Base-by-base conservation (phyloP, 148 eudicot genomes). In the Vaccinium macrocarpon region DNA sequence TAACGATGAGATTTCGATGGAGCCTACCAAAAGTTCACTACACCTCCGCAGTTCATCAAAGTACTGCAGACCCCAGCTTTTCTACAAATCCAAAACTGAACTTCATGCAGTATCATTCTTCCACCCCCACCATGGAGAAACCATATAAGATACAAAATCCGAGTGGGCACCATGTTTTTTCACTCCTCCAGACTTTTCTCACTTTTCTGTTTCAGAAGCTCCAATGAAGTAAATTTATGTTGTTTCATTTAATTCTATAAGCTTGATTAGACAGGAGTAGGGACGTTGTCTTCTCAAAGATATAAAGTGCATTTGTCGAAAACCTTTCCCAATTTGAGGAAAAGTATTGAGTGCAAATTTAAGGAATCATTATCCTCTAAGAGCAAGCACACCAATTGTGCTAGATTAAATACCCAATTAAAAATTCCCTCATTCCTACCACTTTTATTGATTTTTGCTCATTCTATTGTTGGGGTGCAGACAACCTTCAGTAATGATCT, bases 251-350 rank as follows among this genome's bases (percentile, higher is more conserved):
- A 68, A 21, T 56, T 10, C 0, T 79, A 68, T 19, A 80, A 76
- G 84, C 50, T 81, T 76, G 87, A 85, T 82, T 49, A 76, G 87
- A 85, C 84, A 82, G 66, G 70, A 85, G 82, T 85, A 76, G 87
- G 84, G 87, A n/a, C 76, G 7, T 51, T 62, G 68, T 68, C 76
- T 85, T 62, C 84, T 55, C 35, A 48, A 25, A 82, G 70, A 85
- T 29, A 85, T 75, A 76, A 85, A 85, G 87, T n/a, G 25, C 70
- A 61, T 85, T 85, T 62, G 48, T 62, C 29, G 64, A 81, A 15
- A 73, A 57, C 7, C 77, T 50, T 85, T 18, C 12, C 61, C 38
- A 11, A 23, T 62, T 80, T 80, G 55, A 5, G 50, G 13, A 7
- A 13, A 38, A 72, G 50, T 42, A 59, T 23, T 2, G 4, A 35